Base-by-base conservation (phyloP, 2,329 filamentous ascomycete genomes). In the Hirsutella thompsonii region DNA sequence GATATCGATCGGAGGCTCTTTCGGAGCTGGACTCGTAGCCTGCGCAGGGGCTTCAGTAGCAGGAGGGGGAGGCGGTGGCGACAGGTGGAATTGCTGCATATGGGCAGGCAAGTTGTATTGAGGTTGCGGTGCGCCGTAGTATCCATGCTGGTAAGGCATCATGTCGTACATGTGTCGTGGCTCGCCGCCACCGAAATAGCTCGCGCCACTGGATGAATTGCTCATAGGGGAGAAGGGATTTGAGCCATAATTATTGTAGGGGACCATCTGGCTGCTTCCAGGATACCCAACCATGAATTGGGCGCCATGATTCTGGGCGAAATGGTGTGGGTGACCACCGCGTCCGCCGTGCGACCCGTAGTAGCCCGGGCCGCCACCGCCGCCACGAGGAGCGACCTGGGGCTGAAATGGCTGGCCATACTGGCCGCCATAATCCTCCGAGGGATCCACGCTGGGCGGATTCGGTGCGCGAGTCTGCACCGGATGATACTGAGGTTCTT, bases 381-480 rank as follows among this genome's bases (percentile, higher is more conserved):
- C 50, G 21, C 51, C 54, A 39, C 56, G 52, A 34, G 54, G 49
- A 40, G 52, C 40, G 30, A 47, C 48, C 19, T 43, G 42, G 37
- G 44, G 49, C 28, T 47, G 46, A 29, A 47, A 47, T 38, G 40
- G 38, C 32, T 44, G 48, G 42, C 45, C 46, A 38, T 53, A 55
- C 21, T 54, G 58, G 60, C 64, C 69, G 46, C 64, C 60, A 55
- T 72, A 80, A n/a, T 83, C 77, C 20, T 84, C 77, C 18, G 68
- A 68, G 29, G 72, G 72, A 56, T 83, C 81, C 65, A 74, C 68
- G 57, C 72, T 83, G 65, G 76, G 74, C 42, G 70, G 67, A 47
- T 66, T 65, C 48, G 72, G 70, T 50, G 49, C 48, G 41, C 48
- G 50, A 36, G 46, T 37, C 38, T 52, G 54, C 50, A 59, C 59